A percentile compares a stretch with the other conserved stretches of the same genome.
Conservation (phyloP, 2,329 filamentous ascomycete species). For the Paraconiothyrium sp. region DNA sequence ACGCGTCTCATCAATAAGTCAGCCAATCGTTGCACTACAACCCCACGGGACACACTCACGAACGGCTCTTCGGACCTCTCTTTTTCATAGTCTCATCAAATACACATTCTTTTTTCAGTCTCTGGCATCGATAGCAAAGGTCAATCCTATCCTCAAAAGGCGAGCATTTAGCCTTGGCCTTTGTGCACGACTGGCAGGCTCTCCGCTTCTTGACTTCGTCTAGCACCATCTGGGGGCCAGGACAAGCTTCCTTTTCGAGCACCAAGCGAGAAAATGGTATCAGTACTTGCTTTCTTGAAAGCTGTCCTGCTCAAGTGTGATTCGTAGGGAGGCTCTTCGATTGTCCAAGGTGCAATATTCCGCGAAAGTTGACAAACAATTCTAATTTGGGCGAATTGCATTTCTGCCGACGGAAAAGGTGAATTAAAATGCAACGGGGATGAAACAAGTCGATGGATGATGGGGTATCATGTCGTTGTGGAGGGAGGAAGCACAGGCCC, state of each 20-base stretch:
- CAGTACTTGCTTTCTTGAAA: not conserved
- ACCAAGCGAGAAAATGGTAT: not conserved
- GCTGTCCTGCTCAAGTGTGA: not conserved
- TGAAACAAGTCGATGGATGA: not conserved
- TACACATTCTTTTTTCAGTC: constrained; percentile 31
- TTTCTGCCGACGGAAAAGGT: constrained; percentile 11
- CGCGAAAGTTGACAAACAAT: not conserved
- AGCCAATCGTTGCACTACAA: not conserved
- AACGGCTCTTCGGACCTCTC: constrained; percentile 31
- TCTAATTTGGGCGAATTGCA: not conserved
- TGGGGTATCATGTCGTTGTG: not conserved
- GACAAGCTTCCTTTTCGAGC: not conserved
- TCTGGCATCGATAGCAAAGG: constrained; percentile 34
- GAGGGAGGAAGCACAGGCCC: constrained; percentile 4
- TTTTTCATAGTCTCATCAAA: constrained; percentile 28
- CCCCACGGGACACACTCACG: constrained; percentile 26
- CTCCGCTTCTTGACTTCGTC: constrained; percentile 31
- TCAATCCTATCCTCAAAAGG: constrained; percentile 24
- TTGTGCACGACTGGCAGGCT: constrained; percentile 33
- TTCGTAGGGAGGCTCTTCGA: not conserved
- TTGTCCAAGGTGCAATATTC: not conserved
- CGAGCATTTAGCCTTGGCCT: constrained; percentile 37
- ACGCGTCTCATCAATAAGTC: constrained; percentile 27
- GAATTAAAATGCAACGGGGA: not conserved
- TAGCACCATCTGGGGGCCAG: constrained; percentile 14